phyloP scores from a whole-genome alignment of 768 basidiomycete species.

The Tricholoma flavovirens region DNA sequence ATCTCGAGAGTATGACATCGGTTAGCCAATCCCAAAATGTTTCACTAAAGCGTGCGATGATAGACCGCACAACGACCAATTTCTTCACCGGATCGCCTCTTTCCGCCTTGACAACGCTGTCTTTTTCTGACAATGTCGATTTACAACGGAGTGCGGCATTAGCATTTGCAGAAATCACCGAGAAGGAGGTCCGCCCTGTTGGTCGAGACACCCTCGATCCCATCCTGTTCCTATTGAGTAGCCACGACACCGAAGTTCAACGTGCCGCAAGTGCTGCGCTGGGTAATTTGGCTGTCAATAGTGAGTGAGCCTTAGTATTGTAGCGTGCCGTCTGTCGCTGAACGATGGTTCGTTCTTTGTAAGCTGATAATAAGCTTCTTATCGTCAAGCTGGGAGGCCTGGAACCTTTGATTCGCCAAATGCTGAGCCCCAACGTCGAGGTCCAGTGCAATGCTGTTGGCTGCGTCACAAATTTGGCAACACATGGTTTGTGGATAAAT shows the following conservation, averaged over 20 bases:
- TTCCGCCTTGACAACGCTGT: constrained; percentile 89
- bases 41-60: constrained; percentile 7
- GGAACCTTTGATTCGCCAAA: constrained; percentile 96
- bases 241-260: constrained; percentile 98
- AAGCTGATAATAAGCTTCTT: constrained; percentile 98
- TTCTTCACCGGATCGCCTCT: constrained; percentile 95
- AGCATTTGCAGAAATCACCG: constrained; percentile 98
- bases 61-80: constrained; percentile 97
- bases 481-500: constrained; percentile 66
- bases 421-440: constrained; percentile 98
- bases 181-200: constrained; percentile 97
- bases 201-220: constrained; percentile 97
- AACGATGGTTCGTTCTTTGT: constrained; percentile 13
- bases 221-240: constrained; percentile 92
- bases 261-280: constrained; percentile 96
- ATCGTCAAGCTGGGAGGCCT: constrained; percentile 97
- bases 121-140: constrained; percentile 99
- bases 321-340: not conserved
- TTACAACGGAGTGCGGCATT: constrained; percentile 96
- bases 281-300: constrained; percentile 96
- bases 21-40: not conserved
- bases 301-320: constrained; percentile 44
- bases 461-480: constrained; percentile 97
- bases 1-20: constrained; percentile 81
- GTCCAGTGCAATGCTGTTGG: constrained; percentile 99